Evolutionary conservation across 2,329 filamentous ascomycete species (phyloP).

Genomic region (Elsinoe arachidis): DNA sequence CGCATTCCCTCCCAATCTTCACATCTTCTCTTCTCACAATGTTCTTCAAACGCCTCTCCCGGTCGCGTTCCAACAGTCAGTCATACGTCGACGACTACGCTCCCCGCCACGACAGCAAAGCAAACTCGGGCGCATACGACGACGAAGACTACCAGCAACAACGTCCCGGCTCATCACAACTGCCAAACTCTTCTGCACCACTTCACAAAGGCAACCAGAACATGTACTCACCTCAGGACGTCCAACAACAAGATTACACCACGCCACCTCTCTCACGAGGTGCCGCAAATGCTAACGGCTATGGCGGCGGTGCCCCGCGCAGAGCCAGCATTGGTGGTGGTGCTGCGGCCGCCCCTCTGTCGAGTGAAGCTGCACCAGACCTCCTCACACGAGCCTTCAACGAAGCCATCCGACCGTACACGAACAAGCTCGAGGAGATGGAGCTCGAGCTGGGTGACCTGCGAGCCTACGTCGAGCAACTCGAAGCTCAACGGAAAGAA

Average conservation of each 20-base stretch:
- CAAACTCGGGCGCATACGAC: conserved; percentile 39
- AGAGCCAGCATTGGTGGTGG: conserved; percentile 1
- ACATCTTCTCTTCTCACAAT: conserved; percentile 23
- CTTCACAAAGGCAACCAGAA: conserved; percentile 21
- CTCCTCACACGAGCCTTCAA: conserved; percentile 46
- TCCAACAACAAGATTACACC: conserved; percentile 8
- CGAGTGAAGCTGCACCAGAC: conserved; percentile 39
- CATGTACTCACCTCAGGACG: conserved; percentile 18
- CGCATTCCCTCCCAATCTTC: conserved; percentile 13
- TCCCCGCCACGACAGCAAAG: conserved; percentile 33
- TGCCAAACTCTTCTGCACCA: conserved; percentile 23
- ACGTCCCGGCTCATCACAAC: conserved; percentile 32
- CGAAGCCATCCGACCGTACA: conserved; percentile 43
- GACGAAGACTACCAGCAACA: conserved; percentile 30
- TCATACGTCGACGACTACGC: conserved; percentile 42
- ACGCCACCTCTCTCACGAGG: conserved; percentile 15
- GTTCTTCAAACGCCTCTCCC: conserved; percentile 43
- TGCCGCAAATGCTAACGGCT: conserved; percentile 18
- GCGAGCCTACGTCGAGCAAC: conserved; percentile 41
- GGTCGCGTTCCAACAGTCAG: conserved; percentile 38
- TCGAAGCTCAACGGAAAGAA: conserved; percentile 44
- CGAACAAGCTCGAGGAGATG: conserved; percentile 45
- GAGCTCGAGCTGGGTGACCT: conserved; percentile 44
- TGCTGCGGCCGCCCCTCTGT: conserved; percentile 1
- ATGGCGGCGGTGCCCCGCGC: conserved; percentile 15